Conservation (phyloP, 78 protist species). For the Pigoraptor vietnamica region DNA sequence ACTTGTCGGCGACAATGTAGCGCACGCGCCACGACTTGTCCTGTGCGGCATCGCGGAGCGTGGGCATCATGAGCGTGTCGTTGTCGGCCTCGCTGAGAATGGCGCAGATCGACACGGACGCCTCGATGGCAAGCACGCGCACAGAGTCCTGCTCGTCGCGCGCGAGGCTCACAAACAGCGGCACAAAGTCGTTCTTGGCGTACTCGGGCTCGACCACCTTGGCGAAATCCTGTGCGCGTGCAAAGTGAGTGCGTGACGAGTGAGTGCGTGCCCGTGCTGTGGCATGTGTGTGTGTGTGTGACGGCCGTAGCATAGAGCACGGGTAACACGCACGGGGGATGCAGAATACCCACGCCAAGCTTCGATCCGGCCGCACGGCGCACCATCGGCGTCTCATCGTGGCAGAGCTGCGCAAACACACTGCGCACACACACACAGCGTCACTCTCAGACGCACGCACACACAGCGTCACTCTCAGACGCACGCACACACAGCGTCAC, state of each 20-base stretch:
- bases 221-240: too few relatives aligned
- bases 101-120: conserved; percentile 63
- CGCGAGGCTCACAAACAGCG: conserved; percentile 63
- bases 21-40: conserved; percentile 97
- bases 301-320: not conserved
- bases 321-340: not conserved
- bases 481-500: too few relatives aligned
- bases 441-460: too few relatives aligned
- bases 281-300: not conserved
- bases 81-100: conserved; percentile 62
- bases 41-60: conserved; percentile 30
- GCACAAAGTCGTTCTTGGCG: conserved; percentile 67
- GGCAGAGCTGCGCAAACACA: conserved; percentile 71
- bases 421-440: too few relatives aligned
- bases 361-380: conserved; percentile 82
- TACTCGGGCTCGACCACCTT: conserved; percentile 44
- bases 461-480: too few relatives aligned
- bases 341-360: conserved; percentile 44
- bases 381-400: conserved; percentile 93
- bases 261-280: not conserved
- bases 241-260: not conserved
- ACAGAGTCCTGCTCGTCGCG: conserved; percentile 93
- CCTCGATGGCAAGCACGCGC: conserved; percentile 87
- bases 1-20: conserved; percentile 77
- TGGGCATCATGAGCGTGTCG: conserved; percentile 54